Conservation (phyloP, 495 filamentous ascomycete genomes). For the Tricharina praecox region DNA sequence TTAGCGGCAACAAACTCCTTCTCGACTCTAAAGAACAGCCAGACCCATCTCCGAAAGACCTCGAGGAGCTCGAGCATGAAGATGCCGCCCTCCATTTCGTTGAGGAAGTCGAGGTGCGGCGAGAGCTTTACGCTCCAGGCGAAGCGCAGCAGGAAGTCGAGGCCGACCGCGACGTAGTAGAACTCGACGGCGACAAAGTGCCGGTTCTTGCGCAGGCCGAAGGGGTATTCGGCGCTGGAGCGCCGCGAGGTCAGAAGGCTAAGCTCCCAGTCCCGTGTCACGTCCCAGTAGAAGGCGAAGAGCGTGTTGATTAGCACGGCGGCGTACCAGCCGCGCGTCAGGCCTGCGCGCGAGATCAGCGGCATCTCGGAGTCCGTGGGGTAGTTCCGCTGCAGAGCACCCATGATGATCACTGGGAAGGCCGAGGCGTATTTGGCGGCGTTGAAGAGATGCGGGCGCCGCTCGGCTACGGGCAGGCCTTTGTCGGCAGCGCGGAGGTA, state of each 20-base stretch:
- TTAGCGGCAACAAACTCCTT: conserved; percentile 58
- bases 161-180: conserved; percentile 66
- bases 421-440: conserved; percentile 80
- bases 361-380: conserved; percentile 10
- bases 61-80: conserved; percentile 79
- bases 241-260: conserved; percentile 48
- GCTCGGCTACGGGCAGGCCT: conserved; percentile 30
- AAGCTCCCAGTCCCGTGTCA: conserved; percentile 91
- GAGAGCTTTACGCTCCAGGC: conserved; percentile 79
- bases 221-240: conserved; percentile 46
- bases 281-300: conserved; percentile 97
- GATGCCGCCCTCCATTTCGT: conserved; percentile 59
- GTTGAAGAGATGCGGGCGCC: conserved; percentile 73
- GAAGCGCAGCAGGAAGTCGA: conserved; percentile 68
- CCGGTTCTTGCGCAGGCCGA: conserved; percentile 55
- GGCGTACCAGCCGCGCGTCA: conserved; percentile 39
- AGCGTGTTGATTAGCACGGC: conserved; percentile 61
- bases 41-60: conserved; percentile 77
- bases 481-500: conserved; percentile 51
- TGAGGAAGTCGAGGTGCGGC: conserved; percentile 60
- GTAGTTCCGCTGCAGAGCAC: conserved; percentile 54
- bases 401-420: conserved; percentile 76
- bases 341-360: conserved; percentile 13
- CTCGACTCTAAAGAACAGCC: conserved; percentile 91
- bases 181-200: conserved; percentile 49